Evolutionary conservation across 2,329 filamentous ascomycete genomes (phyloP), one percentile per base, ranked within the genome.

Genomic region (Arthrobotrys megalospora): DNA sequence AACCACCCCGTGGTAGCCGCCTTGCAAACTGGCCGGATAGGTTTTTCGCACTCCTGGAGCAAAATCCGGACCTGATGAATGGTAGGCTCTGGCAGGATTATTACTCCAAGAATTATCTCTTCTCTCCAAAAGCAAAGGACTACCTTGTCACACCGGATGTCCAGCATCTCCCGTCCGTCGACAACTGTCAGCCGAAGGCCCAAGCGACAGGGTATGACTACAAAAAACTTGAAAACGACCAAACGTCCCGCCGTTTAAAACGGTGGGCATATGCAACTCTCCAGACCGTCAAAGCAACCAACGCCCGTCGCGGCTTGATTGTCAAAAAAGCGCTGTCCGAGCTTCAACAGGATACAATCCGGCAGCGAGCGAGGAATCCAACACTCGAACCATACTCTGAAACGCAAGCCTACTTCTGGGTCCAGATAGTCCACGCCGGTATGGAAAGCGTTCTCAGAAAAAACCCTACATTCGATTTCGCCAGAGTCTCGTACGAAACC

Each of bases 21-120:
- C 36, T 60, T 7, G 41, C 55, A 0, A 52, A 55, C 4, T 75
- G 68, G 34, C 52, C 69, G 8, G 45, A 78, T 0, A 21, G 62
- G 11, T 84, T 84, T 11, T 80, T 80, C 2, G 36, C 80, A 0
- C 80, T 84, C 0, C 64, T 83, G 0, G 63, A 83, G 1, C 73
- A 79, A 12, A 81, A 80, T 2, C 82, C 82, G 0, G 72, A 76
- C 6, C 80, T 85, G 10, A 82, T 84, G 80, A 81, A 84, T 64
- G 80, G 82, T 0, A 76, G 80, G 0, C 73, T 84, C 0, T 85
- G 84, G 84, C 81, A 80, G 12, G 6, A 45, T 0, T 83, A 84
- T 38, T 85, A 85, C 63, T 82, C 83, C 7, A 84, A 83, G 6
- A 80, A 83, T 0, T 38, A 82, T 6, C 70, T 85, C 0, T 85